Conservation (phyloP, 768 basidiomycete genomes). For the Pleurotus pulmonarius region DNA sequence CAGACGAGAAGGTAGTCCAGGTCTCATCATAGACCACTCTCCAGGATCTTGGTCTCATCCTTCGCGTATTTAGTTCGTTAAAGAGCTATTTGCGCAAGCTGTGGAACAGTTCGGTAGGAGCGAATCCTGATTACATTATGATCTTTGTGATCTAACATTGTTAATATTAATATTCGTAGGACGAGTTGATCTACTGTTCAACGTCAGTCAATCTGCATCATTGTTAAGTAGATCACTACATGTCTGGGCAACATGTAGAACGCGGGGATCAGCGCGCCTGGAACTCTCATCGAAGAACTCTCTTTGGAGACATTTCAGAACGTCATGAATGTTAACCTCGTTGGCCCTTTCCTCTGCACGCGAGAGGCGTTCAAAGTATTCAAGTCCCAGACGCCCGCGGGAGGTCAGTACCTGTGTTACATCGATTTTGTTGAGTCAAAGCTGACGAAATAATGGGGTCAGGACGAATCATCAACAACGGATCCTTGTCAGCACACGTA, state of each 20-base stretch:
- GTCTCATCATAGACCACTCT: no score
- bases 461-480: slow-evolving; percentile 86
- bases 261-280: slow-evolving; percentile 57
- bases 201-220: slow-evolving; percentile 40
- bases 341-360: slow-evolving; percentile 73
- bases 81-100: slow-evolving; percentile 50
- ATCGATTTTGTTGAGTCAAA: neutral
- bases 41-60: neutral
- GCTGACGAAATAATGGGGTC: neutral
- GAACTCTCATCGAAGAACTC: slow-evolving; percentile 55
- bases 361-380: slow-evolving; percentile 71
- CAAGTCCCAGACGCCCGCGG: slow-evolving; percentile 68
- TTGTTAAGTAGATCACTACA: neutral
- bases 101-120: slow-evolving; percentile 51
- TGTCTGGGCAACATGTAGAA: slow-evolving; percentile 43
- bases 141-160: slow-evolving; percentile 2
- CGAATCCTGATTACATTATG: neutral
- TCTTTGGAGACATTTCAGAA: slow-evolving; percentile 58
- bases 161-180: slow-evolving; percentile 30
- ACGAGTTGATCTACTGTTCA: slow-evolving; percentile 74
- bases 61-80: slow-evolving; percentile 40
- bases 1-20: slow-evolving; percentile 38
- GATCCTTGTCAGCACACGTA: slow-evolving; percentile 68
- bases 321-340: slow-evolving; percentile 69
- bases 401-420: slow-evolving; percentile 37